Conservation (phyloP, 805 yeast species). For the Hanseniaspora mollemarum region DNA sequence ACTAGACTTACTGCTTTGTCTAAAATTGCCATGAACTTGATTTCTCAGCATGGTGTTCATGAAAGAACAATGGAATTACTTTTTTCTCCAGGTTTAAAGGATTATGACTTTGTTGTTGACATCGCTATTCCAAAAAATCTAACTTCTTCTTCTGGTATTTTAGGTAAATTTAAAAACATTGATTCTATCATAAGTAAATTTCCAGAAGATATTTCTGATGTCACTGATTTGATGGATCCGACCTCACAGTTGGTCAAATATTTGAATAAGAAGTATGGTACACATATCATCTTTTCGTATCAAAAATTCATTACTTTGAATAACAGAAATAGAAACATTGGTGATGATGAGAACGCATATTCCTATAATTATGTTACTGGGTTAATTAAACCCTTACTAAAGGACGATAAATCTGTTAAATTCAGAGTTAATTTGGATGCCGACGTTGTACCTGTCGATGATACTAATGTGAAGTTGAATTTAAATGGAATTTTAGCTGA, state of each 20-base stretch:
- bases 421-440: constrained; percentile 73
- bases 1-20: constrained; percentile 80
- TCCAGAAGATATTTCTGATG: constrained; percentile 30
- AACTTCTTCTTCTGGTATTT: constrained; percentile 43
- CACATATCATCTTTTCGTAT: constrained; percentile 58
- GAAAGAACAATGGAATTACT: constrained; percentile 40
- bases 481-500: constrained; percentile 64
- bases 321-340: constrained; percentile 39
- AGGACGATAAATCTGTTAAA: constrained; percentile 40
- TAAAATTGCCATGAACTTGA: constrained; percentile 53
- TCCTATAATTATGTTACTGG: constrained; percentile 56
- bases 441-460: constrained; percentile 51
- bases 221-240: constrained; percentile 48
- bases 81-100: constrained; percentile 72
- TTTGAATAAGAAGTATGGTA: constrained; percentile 50
- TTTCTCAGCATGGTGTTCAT: constrained; percentile 37
- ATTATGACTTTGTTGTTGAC: constrained; percentile 69
- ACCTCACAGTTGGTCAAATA: constrained; percentile 49
- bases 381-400: constrained; percentile 57
- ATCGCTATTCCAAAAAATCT: constrained; percentile 39
- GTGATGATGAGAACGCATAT: background rate
- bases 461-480: constrained; percentile 48
- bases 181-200: constrained; percentile 26
- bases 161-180: constrained; percentile 51
- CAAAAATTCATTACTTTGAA: constrained; percentile 42